Evolutionary conservation across 2,329 filamentous ascomycete genomes (phyloP).

Genomic region (Bimuria novae-zelandiae): DNA sequence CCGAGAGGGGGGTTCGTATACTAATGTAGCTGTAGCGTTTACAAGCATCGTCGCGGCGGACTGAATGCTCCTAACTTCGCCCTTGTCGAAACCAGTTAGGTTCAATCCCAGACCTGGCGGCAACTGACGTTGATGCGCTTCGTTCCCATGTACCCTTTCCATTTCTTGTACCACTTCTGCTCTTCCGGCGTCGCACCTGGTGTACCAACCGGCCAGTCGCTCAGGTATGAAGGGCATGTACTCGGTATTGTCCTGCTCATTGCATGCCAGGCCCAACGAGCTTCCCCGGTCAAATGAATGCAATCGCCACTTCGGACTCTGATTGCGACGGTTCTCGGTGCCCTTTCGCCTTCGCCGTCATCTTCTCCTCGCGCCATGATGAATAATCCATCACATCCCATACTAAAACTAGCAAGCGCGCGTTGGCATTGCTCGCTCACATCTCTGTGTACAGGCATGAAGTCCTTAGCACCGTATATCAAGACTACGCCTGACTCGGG

Average conservation of each 20-base stretch:
- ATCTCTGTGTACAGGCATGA: slow-evolving; percentile 90
- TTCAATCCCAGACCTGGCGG: slow-evolving; percentile 47
- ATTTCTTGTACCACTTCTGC: slow-evolving; percentile 43
- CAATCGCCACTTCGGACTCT: slow-evolving; percentile 80
- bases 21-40: no score
- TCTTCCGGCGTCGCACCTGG: slow-evolving; percentile 36
- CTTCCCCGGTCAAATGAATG: slow-evolving; percentile 81
- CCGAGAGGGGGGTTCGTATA: no score
- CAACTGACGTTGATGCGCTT: slow-evolving; percentile 49
- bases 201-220: slow-evolving; percentile 69
- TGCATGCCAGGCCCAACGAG: slow-evolving; percentile 92
- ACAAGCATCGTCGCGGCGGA: no score
- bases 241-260: slow-evolving; percentile 82
- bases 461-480: slow-evolving; percentile 88
- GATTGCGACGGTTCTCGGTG: slow-evolving; percentile 40
- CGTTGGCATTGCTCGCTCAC: slow-evolving; percentile 85
- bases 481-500: slow-evolving; percentile 94
- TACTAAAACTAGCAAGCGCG: slow-evolving; percentile 82
- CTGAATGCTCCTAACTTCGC: not conserved
- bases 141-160: slow-evolving; percentile 47
- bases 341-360: slow-evolving; percentile 33
- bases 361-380: slow-evolving; percentile 64
- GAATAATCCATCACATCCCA: slow-evolving; percentile 91
- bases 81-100: not conserved
- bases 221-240: slow-evolving; percentile 77